Conservation (phyloP, 768 basidiomycete genomes). For the Crucibulum laeve region DNA sequence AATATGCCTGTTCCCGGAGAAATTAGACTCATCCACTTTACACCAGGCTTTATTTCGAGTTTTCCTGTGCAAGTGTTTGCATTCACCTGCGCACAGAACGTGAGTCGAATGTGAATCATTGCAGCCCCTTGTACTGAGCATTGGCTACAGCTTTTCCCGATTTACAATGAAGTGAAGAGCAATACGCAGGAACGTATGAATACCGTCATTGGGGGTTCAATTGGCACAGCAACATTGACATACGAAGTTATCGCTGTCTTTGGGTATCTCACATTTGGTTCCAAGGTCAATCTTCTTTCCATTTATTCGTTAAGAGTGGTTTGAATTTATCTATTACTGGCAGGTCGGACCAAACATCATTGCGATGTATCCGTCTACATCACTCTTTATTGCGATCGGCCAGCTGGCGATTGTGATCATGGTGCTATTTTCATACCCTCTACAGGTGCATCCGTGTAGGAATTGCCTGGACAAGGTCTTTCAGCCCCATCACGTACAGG, state of each 20-base stretch:
- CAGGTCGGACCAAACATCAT: slow-evolving; percentile 91
- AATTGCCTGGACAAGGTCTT: slow-evolving; percentile 93
- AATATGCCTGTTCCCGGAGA: slow-evolving; percentile 64
- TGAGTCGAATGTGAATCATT: slow-evolving; percentile 29
- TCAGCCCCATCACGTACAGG: slow-evolving; percentile 30
- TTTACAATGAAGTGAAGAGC: slow-evolving; percentile 84
- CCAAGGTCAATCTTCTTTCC: slow-evolving; percentile 45
- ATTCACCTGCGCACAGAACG: slow-evolving; percentile 92
- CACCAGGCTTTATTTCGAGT: slow-evolving; percentile 72
- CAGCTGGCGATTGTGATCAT: slow-evolving; percentile 89
- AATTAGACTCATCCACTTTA: slow-evolving; percentile 67
- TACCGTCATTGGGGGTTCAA: slow-evolving; percentile 78
- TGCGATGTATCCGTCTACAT: slow-evolving; percentile 90
- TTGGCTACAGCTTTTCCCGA: slow-evolving; percentile 71
- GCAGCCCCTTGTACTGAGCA: slow-evolving; percentile 7
- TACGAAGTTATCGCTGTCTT: slow-evolving; percentile 89
- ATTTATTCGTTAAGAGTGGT: not conserved
- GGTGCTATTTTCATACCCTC: slow-evolving; percentile 89
- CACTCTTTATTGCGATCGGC: slow-evolving; percentile 88
- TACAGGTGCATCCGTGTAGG: slow-evolving; percentile 93
- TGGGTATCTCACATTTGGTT: slow-evolving; percentile 93
- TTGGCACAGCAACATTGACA: slow-evolving; percentile 76
- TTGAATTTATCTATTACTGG: slow-evolving; percentile 5
- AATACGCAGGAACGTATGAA: slow-evolving; percentile 87
- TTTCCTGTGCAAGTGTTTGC: slow-evolving; percentile 95